These are phyloP conservation scores for Penicillium sp. DNA, from an alignment of 2,329 filamentous ascomycete genomes.

Conservation along the genomic window DNA sequence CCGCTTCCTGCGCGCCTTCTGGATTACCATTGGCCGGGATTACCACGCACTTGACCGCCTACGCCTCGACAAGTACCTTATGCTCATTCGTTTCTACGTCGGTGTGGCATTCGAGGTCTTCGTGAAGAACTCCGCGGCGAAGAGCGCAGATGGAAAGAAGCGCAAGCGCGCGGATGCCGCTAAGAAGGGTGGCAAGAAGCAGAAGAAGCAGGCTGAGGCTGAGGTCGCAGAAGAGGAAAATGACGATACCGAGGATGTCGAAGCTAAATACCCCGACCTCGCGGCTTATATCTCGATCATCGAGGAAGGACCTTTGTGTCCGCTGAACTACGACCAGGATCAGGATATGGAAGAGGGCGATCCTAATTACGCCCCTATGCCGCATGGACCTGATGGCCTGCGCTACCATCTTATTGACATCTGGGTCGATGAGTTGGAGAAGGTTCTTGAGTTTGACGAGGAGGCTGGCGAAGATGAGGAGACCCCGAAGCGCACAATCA, in stretches of 20 bases:
- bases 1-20: slow-evolving; percentile 64
- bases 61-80: slow-evolving; percentile 89
- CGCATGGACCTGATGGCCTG: slow-evolving; percentile 76
- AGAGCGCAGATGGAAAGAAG: slow-evolving; percentile 26
- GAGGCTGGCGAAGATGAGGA: slow-evolving; percentile 31
- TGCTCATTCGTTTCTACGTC: slow-evolving; percentile 77
- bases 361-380: slow-evolving; percentile 35
- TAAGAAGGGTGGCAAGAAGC: slow-evolving; percentile 28
- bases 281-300: slow-evolving; percentile 42
- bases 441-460: slow-evolving; percentile 57
- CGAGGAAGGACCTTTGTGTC: slow-evolving; percentile 42
- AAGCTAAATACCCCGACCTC: slow-evolving; percentile 34
- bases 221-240: slow-evolving; percentile 21
- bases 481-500: slow-evolving; percentile 32
- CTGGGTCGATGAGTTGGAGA: slow-evolving; percentile 86
- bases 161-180: slow-evolving; percentile 33
- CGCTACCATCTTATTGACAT: slow-evolving; percentile 86
- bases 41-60: slow-evolving; percentile 72
- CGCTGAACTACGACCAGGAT: slow-evolving; percentile 41
- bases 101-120: slow-evolving; percentile 63
- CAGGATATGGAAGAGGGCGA: slow-evolving; percentile 29
- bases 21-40: slow-evolving; percentile 68
- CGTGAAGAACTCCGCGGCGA: slow-evolving; percentile 28
- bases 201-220: slow-evolving; percentile 29
- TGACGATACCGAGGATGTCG: slow-evolving; percentile 15